A percentile compares a stretch with the other conserved stretches of the same genome.
Evolutionary conservation across 1,284 basidiomycete species (phyloP).

Genomic region (Rhizopogon hawkerae): DNA sequence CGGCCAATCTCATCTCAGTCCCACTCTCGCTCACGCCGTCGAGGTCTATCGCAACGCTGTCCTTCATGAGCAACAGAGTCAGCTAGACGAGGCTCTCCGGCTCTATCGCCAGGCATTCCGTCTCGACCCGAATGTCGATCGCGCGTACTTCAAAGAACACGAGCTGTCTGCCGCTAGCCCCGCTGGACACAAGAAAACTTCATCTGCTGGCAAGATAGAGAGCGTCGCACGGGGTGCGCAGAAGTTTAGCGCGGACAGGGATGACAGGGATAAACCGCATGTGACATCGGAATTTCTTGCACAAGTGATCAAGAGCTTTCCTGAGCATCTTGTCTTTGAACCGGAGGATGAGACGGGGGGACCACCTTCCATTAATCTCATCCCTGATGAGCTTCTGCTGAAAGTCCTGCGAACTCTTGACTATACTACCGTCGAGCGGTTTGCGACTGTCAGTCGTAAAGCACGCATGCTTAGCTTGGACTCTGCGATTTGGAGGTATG

Average conservation of each 20-base stretch:
- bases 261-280: conserved; percentile 7
- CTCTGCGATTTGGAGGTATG: conserved; percentile 67
- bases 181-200: conserved; percentile 17
- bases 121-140: conserved; percentile 62
- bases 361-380: conserved; percentile 39
- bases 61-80: conserved; percentile 61
- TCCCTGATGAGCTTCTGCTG: conserved; percentile 74
- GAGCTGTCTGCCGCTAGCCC: conserved; percentile 17
- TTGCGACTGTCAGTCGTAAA: conserved; percentile 64
- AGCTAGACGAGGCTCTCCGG: conserved; percentile 64
- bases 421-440: conserved; percentile 63
- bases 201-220: conserved; percentile 6
- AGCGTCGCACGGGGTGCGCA: conserved; percentile 13
- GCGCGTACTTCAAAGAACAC: conserved; percentile 43
- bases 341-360: conserved; percentile 60
- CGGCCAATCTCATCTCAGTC: conserved; percentile 23
- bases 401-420: conserved; percentile 58
- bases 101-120: conserved; percentile 77
- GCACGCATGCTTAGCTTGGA: conserved; percentile 65
- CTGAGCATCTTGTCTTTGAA: conserved; percentile 47
- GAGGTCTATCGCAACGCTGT: conserved; percentile 64
- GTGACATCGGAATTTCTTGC: conserved; percentile 35
- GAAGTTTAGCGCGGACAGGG: conserved; percentile 8
- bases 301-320: conserved; percentile 41
- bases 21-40: conserved; percentile 42